Base-by-base conservation (phyloP, 192 early-diverging fungal genomes). In the Dispira parvispora region DNA sequence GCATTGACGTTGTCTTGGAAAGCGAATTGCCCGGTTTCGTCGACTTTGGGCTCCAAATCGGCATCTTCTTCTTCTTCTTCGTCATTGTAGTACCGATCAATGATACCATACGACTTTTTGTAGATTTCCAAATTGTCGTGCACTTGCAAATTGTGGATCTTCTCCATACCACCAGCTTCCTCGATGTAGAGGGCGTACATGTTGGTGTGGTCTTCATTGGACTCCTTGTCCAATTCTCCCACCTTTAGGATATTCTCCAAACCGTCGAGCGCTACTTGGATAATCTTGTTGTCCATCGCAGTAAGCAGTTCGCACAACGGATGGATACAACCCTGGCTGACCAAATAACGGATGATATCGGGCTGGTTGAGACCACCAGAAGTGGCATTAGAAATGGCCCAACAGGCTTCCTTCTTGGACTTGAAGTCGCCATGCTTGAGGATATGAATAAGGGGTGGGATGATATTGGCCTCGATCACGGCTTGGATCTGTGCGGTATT, bases 371-470 rank as follows among this genome's bases (percentile, higher is more conserved):
- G 78, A 6, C 86, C 88, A 26, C 93, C 91, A n/a, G 94, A 91
- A 5, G 92, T 96, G 11, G 96, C 96, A 65, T 99, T 97, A 10
- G 93, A 97, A 46, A 99, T 87, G 43, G 96, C 96, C 96, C 96
- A 99, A 81, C 96, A 99, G 28, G 96, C 96, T 68, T 99, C 96
- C 74, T 96, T 96, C 73, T 94, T 93, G 66, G 90, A 95, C 79
- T 97, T 97, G 73, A 96, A 94, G 66, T 99, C 96, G 43, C 89
- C 93, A 63, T 84, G 77, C 27, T 80, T 72, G 49, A 99, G 80
- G 43, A 90, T 86, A 65, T 87, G 71, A 68, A 96, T 88, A 38
- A 99, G 80, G 14, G 88, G 91, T 14, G 94, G 91, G 62, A 97
- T 82, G 54, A 97, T 79, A 74, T 90, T 91, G 68, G 90, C 90